Evolutionary conservation across 1,139 yeast genomes (phyloP), one percentile per base, ranked within the genome.

Genomic region (Oligophagozyma castellii): DNA sequence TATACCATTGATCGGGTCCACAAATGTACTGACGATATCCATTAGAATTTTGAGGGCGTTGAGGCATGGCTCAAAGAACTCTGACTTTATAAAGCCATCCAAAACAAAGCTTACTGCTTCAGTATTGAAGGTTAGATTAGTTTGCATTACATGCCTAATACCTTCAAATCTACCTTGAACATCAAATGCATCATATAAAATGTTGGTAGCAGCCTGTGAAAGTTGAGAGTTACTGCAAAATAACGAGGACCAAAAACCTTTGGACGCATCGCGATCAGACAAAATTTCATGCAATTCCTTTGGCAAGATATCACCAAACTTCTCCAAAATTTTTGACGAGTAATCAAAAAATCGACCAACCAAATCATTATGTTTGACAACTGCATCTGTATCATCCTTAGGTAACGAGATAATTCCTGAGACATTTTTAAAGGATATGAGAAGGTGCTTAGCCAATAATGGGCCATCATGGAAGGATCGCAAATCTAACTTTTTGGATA

Each of bases 141-240:
- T 46, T 10, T 53, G 54, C 19, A 84, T 53, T 18, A 75, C 48
- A 3, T 65, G 65, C 29, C 64, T 69, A 16, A 81, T 62, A 19
- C 86, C 84, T 48, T 79, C 93, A 28, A 70, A 58, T 39, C 86
- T 64, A 23, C 70, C 92, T 42, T 63, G 78, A 48, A 65, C 86
- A 44, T 83, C 93, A 50, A 70, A 79, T 0, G 81, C 72, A 42
- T 80, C 89, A 42, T 78, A 76, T 4, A 84, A 48, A 14, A 83
- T 62, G 38, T 77, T 79, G 11, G 79, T 65, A 1, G 92, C 77
- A 2, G 77, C 66, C 44, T 79, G 84, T 34, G 70, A 72, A 3
- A 72, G 51, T 12, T 51, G 51, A 16, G 56, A 56, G 29, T 61
- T 56, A 0, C 80, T 70, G 1, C 78, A 67, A 32, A 77, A 68